Base-by-base conservation (phyloP, 2,329 filamentous ascomycete species). In the Saccharata proteae region DNA sequence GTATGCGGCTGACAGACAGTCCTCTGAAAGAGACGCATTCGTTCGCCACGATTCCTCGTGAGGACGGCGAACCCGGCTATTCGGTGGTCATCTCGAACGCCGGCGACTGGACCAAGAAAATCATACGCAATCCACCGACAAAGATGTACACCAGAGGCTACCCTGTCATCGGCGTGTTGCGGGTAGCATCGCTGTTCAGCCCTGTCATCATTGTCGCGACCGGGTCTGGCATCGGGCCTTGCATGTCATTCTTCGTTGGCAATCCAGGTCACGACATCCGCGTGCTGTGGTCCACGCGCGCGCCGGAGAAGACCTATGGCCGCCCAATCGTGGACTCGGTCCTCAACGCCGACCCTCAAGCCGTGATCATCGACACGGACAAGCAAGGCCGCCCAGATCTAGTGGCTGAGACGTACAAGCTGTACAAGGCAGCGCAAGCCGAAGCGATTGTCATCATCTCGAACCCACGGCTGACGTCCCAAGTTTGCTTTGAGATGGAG, bases 371-470 rank as follows among this genome's bases (percentile, higher is more conserved):
- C 47, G 76, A 85, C 47, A 82, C 78, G 2, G 64, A 65, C 34
- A 48, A 55, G 22, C 59, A 61, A 17, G 76, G 74, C 0, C 62
- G 76, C 5, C 66, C 74, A 3, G 69, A 82, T 47, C 65, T 80
- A 47, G 45, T 77, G 17, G 61, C 59, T 9, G 57, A 72, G 25
- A 62, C 66, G 26, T 74, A 69, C 43, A 54, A 59, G 6, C 57
- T 76, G 30, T 59, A 58, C 27, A 45, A 43, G 30, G 53, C 65
- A 16, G 58, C 58, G 13, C 40, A 55, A 1, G 66, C 67, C 2
- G 78, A 84, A 59, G 80, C 77, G 3, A 75, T 83, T 19, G 74
- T 81, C 46, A 67, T 84, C 37, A 76, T 85, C 43, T 74, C 73
- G 31, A 85, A 84, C 48, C 71, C 75, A 36, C 65, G 57, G 35